A percentile compares a stretch with the other conserved stretches of the same genome.
phyloP scores from a whole-genome alignment of 2,329 filamentous ascomycete genomes.

The Parastagonospora nodorum region DNA sequence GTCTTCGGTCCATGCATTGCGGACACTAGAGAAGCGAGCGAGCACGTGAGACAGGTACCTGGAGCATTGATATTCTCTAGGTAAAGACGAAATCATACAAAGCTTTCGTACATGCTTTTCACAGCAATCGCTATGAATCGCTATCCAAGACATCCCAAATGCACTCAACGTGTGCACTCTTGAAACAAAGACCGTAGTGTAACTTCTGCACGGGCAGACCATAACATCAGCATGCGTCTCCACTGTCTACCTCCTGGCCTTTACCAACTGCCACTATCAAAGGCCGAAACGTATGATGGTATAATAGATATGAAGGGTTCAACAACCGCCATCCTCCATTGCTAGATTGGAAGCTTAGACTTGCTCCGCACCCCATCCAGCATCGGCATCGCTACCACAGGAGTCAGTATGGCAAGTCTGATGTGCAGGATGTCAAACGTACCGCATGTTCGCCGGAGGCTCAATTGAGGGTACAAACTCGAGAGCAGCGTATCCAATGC shows the following conservation, averaged over 20 bases:
- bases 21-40: conserved; percentile 30
- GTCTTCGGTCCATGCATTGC: conserved; percentile 22
- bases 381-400: conserved; percentile 53
- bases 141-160: not conserved
- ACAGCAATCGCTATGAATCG: not conserved
- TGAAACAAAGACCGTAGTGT: too few relatives aligned
- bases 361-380: conserved; percentile 59
- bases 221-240: not conserved
- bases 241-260: conserved; percentile 12
- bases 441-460: conserved; percentile 60
- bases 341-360: conserved; percentile 43
- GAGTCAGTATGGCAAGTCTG: conserved; percentile 9
- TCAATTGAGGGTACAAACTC: conserved; percentile 59
- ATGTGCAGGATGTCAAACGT: conserved; percentile 9
- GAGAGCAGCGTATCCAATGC: conserved; percentile 70
- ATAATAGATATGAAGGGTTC: conserved; percentile 18
- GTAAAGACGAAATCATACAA: conserved; percentile 17
- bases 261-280: conserved; percentile 7
- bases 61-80: conserved; percentile 4
- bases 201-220: too few relatives aligned
- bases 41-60: conserved; percentile 11
- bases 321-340: conserved; percentile 33
- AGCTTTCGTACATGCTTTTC: not conserved
- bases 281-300: too few relatives aligned
- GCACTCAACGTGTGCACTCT: not conserved